Conservation (phyloP, 805 yeast species). For the Candida tibetensis region DNA sequence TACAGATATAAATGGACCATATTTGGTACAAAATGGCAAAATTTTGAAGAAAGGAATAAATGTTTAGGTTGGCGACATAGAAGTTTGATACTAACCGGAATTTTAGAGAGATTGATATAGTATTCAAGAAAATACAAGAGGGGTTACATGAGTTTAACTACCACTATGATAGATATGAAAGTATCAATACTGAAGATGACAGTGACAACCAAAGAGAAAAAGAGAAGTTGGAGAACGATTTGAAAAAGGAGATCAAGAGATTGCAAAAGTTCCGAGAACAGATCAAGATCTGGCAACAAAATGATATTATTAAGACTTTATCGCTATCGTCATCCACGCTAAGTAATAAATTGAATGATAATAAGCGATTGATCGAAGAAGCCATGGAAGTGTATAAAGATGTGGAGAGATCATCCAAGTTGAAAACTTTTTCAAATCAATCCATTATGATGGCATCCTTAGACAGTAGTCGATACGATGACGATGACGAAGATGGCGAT, state of each 20-base stretch:
- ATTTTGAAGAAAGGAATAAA: no score
- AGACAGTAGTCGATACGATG: slow-evolving; percentile 26
- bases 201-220: slow-evolving; percentile 45
- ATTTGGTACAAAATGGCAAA: no score
- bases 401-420: slow-evolving; percentile 41
- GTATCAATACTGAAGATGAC: slow-evolving; percentile 26
- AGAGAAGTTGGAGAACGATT: slow-evolving; percentile 41
- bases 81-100: slow-evolving; percentile 4
- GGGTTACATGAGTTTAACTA: slow-evolving; percentile 45
- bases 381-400: slow-evolving; percentile 47
- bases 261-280: slow-evolving; percentile 46
- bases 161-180: slow-evolving; percentile 42
- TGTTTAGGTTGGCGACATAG: no score
- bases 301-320: slow-evolving; percentile 16
- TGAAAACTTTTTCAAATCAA: slow-evolving; percentile 45
- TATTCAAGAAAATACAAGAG: slow-evolving; percentile 44
- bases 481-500: slow-evolving; percentile 28
- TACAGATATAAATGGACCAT: no score
- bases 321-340: slow-evolving; percentile 10
- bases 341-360: slow-evolving; percentile 30
- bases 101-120: slow-evolving; percentile 16
- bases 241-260: slow-evolving; percentile 45
- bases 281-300: slow-evolving; percentile 45
- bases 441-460: slow-evolving; percentile 43
- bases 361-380: slow-evolving; percentile 40